Conservation (phyloP, 139 green algal genomes). For the Edaphochlamys debaryana region DNA sequence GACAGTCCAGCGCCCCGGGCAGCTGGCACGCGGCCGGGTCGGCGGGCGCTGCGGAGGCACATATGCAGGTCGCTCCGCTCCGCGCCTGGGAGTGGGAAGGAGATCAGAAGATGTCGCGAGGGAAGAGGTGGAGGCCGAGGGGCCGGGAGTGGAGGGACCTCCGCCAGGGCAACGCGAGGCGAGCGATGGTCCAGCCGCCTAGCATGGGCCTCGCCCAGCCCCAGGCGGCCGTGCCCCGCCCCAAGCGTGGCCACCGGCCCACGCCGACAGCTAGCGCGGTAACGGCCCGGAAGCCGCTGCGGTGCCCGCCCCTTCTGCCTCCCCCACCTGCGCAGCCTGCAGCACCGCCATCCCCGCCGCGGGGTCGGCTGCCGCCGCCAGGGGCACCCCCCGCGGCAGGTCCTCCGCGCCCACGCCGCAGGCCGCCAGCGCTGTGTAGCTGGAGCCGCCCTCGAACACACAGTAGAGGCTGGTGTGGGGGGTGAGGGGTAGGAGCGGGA, state of each 20-base stretch:
- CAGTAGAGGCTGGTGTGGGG: slow-evolving; percentile 5
- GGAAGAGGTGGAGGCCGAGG: no score
- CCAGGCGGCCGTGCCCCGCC: no score
- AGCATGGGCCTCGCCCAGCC: no score
- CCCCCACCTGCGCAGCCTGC: not conserved
- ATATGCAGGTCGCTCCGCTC: not conserved
- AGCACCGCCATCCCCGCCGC: not conserved
- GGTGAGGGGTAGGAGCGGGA: not conserved
- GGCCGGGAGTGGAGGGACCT: no score
- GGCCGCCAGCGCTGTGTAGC: not conserved
- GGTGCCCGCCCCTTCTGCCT: no score
- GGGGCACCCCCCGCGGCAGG: not conserved
- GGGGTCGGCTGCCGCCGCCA: not conserved
- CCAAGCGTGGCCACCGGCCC: no score
- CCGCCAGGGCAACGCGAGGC: no score
- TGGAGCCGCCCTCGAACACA: slow-evolving; percentile 2
- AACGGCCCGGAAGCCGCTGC: no score
- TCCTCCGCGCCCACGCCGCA: slow-evolving; percentile 2
- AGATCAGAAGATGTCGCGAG: not conserved
- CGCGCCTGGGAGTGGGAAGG: no score
- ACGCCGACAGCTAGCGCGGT: not conserved
- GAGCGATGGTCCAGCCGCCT: no score
- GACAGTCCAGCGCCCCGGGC: not conserved
- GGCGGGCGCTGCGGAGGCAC: not conserved
- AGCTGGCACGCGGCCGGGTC: not conserved